Evolutionary conservation across 257 asterid species (phyloP).

Genomic region (Echium plantagineum): DNA sequence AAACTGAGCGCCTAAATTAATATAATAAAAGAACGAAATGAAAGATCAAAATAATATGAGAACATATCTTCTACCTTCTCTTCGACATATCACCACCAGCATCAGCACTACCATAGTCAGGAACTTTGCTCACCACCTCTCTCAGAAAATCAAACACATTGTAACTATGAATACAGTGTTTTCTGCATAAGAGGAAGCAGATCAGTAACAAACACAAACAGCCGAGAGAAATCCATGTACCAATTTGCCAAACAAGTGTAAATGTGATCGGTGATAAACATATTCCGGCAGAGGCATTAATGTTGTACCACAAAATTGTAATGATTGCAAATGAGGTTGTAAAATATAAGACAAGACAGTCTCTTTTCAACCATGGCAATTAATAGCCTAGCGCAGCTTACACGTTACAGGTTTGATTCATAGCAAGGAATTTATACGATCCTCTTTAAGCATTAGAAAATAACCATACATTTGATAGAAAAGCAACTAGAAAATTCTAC

Average conservation of each 20-base stretch:
- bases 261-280: background rate
- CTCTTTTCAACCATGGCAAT: background rate
- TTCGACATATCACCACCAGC: constrained; percentile 53
- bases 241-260: too few species aligned
- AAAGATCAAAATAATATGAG: background rate
- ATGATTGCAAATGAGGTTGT: too few species aligned
- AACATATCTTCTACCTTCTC: constrained; percentile 39
- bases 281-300: background rate
- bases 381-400: too few species aligned
- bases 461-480: background rate
- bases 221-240: background rate
- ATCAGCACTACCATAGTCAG: constrained; percentile 82
- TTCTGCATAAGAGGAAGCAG: constrained; percentile 36
- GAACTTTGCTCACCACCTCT: constrained; percentile 92
- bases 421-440: too few species aligned
- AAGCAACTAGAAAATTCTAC: background rate
- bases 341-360: background rate
- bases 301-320: background rate
- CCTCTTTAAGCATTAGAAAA: too few species aligned
- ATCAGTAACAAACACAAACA: background rate
- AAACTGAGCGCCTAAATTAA: background rate
- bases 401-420: too few species aligned
- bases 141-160: constrained; percentile 90
- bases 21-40: too few species aligned
- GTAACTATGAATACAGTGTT: constrained; percentile 82